Conservation (phyloP, 2,329 filamentous ascomycete genomes). For the Aspergillus carbonarius region DNA sequence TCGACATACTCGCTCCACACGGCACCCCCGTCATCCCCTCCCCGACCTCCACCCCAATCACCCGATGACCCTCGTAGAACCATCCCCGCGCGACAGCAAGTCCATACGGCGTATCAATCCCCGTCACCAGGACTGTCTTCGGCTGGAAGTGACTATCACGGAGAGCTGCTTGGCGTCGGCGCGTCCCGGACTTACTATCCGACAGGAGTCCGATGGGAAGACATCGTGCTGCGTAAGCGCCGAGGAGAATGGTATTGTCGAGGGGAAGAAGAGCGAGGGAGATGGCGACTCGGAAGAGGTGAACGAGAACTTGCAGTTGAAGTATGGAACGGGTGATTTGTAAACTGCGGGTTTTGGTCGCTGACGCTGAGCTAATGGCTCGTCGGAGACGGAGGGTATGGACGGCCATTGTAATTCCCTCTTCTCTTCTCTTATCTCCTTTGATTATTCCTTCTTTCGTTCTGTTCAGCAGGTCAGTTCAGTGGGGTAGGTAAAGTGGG, state of each 20-base stretch:
- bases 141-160: constrained; percentile 40
- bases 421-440: not conserved
- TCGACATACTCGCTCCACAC: constrained; percentile 60
- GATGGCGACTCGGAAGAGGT: constrained; percentile 26
- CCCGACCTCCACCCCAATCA: constrained; percentile 68
- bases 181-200: constrained; percentile 8
- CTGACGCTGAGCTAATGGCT: constrained; percentile 12
- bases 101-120: constrained; percentile 71
- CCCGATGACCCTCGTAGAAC: constrained; percentile 63
- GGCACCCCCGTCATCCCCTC: constrained; percentile 38
- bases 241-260: constrained; percentile 46
- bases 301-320: constrained; percentile 20
- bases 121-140: constrained; percentile 67
- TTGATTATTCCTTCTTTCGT: no score
- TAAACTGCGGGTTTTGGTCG: not conserved
- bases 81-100: constrained; percentile 66
- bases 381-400: constrained; percentile 11
- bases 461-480: not conserved
- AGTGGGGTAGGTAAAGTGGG: no score
- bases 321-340: constrained; percentile 11
- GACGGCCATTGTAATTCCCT: no score
- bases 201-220: constrained; percentile 23
- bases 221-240: constrained; percentile 33
- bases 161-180: constrained; percentile 25
- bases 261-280: constrained; percentile 47